A percentile compares a stretch with the other conserved stretches of the same genome.
Conservation (phyloP, 2,329 filamentous ascomycete genomes). For the Ceratocystis huliohia region DNA sequence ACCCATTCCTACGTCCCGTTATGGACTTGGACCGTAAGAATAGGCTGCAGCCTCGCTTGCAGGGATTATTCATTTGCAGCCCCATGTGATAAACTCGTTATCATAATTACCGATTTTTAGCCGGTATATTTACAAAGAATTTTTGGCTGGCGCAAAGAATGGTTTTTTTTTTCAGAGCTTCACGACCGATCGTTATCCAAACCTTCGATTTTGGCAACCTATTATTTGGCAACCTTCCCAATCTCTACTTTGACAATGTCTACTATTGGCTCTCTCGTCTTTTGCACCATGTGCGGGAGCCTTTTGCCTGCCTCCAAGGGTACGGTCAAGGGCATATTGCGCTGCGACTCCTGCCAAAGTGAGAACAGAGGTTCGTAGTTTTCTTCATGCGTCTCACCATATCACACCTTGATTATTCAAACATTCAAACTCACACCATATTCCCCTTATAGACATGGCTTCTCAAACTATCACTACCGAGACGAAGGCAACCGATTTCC, state of each 20-base stretch:
- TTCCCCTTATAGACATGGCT: constrained; percentile 46
- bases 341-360: constrained; percentile 76
- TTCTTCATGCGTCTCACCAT: background rate
- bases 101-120: constrained; percentile 13
- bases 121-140: constrained; percentile 10
- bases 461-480: constrained; percentile 65
- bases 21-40: background rate
- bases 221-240: background rate
- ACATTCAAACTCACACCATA: constrained; percentile 16
- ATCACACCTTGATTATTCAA: background rate
- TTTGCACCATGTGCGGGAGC: constrained; percentile 88
- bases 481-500: constrained; percentile 84
- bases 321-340: constrained; percentile 59
- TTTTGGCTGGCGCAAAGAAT: constrained; percentile 13
- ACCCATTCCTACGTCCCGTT: constrained; percentile 5
- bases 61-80: constrained; percentile 12
- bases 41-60: constrained; percentile 19
- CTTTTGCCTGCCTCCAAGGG: constrained; percentile 71
- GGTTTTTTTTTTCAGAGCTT: constrained; percentile 6
- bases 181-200: too few relatives aligned
- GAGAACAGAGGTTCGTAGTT: constrained; percentile 58
- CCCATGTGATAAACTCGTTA: constrained; percentile 16
- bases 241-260: constrained; percentile 48
- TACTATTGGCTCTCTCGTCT: constrained; percentile 78
- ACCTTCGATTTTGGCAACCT: too few relatives aligned